Evolutionary conservation across 441 rosid genomes (phyloP).

Genomic region (Erodium moschatum): DNA sequence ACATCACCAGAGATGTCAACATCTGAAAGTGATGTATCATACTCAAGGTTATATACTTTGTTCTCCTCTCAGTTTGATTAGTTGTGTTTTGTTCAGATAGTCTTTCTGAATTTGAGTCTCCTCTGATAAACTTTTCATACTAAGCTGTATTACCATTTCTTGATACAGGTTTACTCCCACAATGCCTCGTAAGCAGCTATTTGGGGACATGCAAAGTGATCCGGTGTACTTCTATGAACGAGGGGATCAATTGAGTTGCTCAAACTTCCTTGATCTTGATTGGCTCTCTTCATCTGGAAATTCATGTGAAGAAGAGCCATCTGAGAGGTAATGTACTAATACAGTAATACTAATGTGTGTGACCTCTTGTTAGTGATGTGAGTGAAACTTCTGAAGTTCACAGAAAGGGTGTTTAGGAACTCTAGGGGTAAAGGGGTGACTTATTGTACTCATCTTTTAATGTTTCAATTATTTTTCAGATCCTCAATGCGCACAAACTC

Average conservation of each 20-base stretch:
- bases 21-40: slow-evolving; percentile 49
- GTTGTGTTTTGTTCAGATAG: neutral
- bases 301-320: slow-evolving; percentile 79
- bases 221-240: slow-evolving; percentile 46
- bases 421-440: neutral
- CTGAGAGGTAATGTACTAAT: slow-evolving; percentile 45
- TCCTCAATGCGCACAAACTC: slow-evolving; percentile 43
- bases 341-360: neutral
- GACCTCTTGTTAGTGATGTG: no score
- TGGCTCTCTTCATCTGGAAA: slow-evolving; percentile 92
- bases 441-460: neutral
- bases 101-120: neutral
- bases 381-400: neutral
- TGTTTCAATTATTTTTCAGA: slow-evolving; percentile 33
- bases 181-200: slow-evolving; percentile 20
- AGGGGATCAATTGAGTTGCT: slow-evolving; percentile 52
- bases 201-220: slow-evolving; percentile 28
- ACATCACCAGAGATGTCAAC: slow-evolving; percentile 70
- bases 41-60: slow-evolving; percentile 49
- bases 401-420: neutral
- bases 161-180: slow-evolving; percentile 38
- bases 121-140: neutral
- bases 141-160: no score
- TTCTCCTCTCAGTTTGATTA: slow-evolving; percentile 16
- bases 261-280: slow-evolving; percentile 70